Conservation (phyloP, 2,329 filamentous ascomycete genomes). For the Nemania abortiva region DNA sequence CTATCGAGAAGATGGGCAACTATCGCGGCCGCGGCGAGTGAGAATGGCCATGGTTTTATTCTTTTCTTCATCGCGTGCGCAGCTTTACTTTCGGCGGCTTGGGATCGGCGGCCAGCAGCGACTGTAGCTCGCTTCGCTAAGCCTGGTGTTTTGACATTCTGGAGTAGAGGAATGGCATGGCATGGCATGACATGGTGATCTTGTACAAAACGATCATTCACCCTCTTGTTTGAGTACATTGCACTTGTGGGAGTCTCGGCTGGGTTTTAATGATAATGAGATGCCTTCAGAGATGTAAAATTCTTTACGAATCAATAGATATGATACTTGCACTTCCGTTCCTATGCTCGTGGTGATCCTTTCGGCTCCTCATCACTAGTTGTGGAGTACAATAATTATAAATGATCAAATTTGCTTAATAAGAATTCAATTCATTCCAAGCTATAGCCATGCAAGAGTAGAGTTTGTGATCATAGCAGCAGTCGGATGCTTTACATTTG, state of each 20-base stretch:
- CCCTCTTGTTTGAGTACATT: conserved; percentile 20
- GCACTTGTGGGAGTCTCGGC: conserved; percentile 32
- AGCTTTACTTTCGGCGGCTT: conserved; percentile 17
- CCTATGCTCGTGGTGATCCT: no score
- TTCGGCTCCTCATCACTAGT: no score
- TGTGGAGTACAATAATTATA: no score
- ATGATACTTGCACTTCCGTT: neutral
- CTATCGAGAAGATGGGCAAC: conserved; percentile 88
- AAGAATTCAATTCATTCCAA: no score
- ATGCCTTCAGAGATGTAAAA: conserved; percentile 27
- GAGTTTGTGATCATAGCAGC: no score
- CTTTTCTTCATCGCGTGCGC: neutral
- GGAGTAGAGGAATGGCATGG: conserved; percentile 24
- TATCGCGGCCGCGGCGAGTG: conserved; percentile 59
- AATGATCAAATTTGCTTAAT: no score
- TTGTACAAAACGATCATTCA: conserved; percentile 24
- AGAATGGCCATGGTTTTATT: neutral
- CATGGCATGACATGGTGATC: conserved; percentile 26
- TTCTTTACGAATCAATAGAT: conserved; percentile 26
- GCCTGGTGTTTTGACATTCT: conserved; percentile 18
- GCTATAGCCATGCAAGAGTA: no score
- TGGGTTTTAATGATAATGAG: conserved; percentile 34
- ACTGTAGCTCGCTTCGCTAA: conserved; percentile 7
- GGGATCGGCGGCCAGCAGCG: neutral
- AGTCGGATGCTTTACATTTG: no score